Evolutionary conservation across 768 basidiomycete genomes (phyloP), one percentile per base, ranked within the genome.

Genomic region (Mrakia blollopis): DNA sequence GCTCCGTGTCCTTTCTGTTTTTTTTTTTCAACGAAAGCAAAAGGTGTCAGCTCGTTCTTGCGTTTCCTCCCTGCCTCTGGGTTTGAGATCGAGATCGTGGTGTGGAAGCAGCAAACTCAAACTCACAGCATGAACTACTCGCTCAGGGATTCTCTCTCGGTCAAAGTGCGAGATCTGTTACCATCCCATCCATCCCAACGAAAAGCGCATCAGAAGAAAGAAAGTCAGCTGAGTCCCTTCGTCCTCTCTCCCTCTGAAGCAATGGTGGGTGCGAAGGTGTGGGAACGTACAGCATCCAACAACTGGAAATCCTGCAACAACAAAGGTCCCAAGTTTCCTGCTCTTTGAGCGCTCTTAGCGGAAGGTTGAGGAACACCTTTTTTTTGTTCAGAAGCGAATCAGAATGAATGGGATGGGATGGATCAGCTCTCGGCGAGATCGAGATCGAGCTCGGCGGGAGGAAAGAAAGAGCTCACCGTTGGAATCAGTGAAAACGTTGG

Each of bases 1-100:
- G 84, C 83, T 28, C 89, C 85, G 73, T 91, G 91, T 75, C 92
- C 95, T 83, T 94, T 96, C 79, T 93, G 93, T 82, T 94, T 95
- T 83, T 94, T 96, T 79, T 93, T 93, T 82, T 94, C 94, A 72
- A 94, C 83, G 88, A 91, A 54, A 11, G 44, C 83, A 86, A 62
- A 79, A 74, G 91, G 91, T 75, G 32, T 65, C 63, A 32, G 63
- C 5, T 25, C 63, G 6, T 14, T 13, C 63, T 25, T 13, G 30
- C 62, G 1, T 37, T 21, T 13, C 23, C 30, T 37, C 62, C 63
- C 91, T 93, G 83, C 94, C 95, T 78, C 93, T 93, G 82, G 94
- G 92, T 72, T 93, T 83, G 16, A 50, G 47, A 50, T 50, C 47
- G 47, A 50, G 47, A 21, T 41, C 39, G 39, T 41, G n/a, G n/a